A percentile compares a stretch with the other conserved stretches of the same genome.
Conservation (phyloP, 345 rosid species). For the Salix udensis region DNA sequence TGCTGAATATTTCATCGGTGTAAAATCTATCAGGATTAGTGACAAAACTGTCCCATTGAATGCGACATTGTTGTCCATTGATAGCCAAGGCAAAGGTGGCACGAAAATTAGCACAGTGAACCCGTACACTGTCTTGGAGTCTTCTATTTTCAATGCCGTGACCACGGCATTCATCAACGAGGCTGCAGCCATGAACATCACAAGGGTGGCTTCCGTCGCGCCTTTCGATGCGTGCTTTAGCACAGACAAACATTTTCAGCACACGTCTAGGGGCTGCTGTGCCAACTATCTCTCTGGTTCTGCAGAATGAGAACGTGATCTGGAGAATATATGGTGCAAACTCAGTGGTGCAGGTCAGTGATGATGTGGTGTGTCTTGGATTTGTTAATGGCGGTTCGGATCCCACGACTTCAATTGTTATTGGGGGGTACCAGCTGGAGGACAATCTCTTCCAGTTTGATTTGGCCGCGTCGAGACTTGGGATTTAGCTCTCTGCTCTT, state of each 20-base stretch:
- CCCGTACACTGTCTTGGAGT: constrained; percentile 59
- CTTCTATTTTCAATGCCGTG: constrained; percentile 47
- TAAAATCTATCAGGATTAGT: constrained; percentile 22
- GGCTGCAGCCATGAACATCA: constrained; percentile 43
- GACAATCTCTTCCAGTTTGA: constrained; percentile 1
- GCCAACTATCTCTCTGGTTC: constrained; percentile 22
- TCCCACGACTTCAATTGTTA: background rate
- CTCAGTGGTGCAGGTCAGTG: background rate
- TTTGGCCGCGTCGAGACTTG: background rate
- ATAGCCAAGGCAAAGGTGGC: constrained; percentile 34
- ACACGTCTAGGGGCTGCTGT: constrained; percentile 33
- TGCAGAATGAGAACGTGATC: background rate
- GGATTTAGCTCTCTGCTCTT: constrained; percentile 3
- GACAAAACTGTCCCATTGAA: constrained; percentile 14
- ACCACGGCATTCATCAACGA: constrained; percentile 35
- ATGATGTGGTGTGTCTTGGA: background rate
- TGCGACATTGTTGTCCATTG: constrained; percentile 14
- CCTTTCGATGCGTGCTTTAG: constrained; percentile 66
- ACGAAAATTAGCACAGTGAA: constrained; percentile 73
- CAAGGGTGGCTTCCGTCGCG: constrained; percentile 36
- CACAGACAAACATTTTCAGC: constrained; percentile 19
- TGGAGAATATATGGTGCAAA: background rate
- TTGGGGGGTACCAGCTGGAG: constrained; percentile 1
- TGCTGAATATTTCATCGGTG: constrained; percentile 29
- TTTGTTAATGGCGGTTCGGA: background rate